Evolutionary conservation across 805 yeast species (phyloP), one percentile per base, ranked within the genome.

Genomic region (Lipomyces chichibuensis): DNA sequence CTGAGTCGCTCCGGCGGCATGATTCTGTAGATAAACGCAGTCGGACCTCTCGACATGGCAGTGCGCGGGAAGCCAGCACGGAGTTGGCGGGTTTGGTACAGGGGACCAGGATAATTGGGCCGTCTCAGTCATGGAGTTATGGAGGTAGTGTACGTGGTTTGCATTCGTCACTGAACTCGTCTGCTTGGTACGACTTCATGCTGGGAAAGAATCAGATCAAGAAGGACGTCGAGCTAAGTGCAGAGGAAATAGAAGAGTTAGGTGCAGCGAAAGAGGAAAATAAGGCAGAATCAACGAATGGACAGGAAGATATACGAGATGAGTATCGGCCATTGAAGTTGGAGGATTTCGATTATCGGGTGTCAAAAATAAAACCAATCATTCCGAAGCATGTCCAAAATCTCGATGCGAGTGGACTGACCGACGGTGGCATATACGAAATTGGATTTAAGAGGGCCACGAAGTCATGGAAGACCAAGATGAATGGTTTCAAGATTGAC

Each of bases 201-300:
- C 49, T 43, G 20, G 49, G 49, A n/a, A 43, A 43, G 49, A 43
- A 43, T n/a, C 49, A 43, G 49, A 5, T n/a, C 25, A 62, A 58
- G 56, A 46, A 57, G 51, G 58, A 43, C 8, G 49, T 62, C 20
- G 66, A 59, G 17, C 57, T 66, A 23, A 62, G 57, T 13, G 69
- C 55, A 13, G 66, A 60, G 6, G 69, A 66, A 43, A 51, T 56
- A 39, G 64, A 63, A 51, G 69, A 66, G 6, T n/a, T 61, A 14
- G 63, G 37, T 9, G 60, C 52, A 2, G 32, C 27, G 23, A 43
- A 14, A 29, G 17, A 54, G 9, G 39, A 27, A 32, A 52, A 51
- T 29, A n/a, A n/a, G 17, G 46, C 35, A 6, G 57, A 32, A 37
- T 39, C 46, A 27, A 49, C 20, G 32, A 58, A 57, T 11, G 59